Evolutionary conservation across 495 filamentous ascomycete genomes (phyloP), one percentile per base, ranked within the genome.

Genomic region (Daldinia decipiens): DNA sequence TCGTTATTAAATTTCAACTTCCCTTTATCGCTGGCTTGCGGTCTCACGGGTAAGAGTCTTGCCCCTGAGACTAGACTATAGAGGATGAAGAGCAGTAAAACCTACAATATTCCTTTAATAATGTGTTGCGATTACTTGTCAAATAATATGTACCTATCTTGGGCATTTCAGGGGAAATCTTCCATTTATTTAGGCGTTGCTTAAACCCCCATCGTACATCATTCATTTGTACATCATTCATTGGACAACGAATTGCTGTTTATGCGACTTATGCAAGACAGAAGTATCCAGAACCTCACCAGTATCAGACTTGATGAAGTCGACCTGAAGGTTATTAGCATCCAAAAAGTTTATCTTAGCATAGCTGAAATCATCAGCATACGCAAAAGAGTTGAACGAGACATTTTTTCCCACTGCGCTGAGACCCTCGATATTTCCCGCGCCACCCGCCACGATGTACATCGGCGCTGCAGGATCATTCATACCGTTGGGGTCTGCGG

Each of bases 361-460:
- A 65, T 87, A 89, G 73, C 84, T 85, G 55, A 86, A 88, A 65
- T 85, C 86, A 58, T 86, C 82, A 0, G 79, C 85, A 61, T 89
- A 88, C 9, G 81, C 85, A 64, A 88, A 89, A n/a, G 74, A 77
- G 45, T 85, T 86, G 27, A 76, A 84, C 31, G 78, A 68, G 5
- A 80, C 74, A 63, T 84, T 80, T 1, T 32, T 75, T 3, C 83
- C 82, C 0, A 85, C 78, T 0, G 72, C 47, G 19, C 68, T 78
- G 31, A 82, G 75, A 15, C 77, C 81, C 62, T 83, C 81, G 58
- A 83, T 82, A 29, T 82, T 83, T 2, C 75, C 75, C 31, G 75
- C 75, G 27, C 82, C 82, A 29, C 82, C 82, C 9, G 80, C 78
- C 0, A 83, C 81, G 19, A 88, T 87, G 68, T 88, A 88, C 86